phyloP scores from a whole-genome alignment of 2,329 filamentous ascomycete genomes.

The Xylaria sp. region DNA sequence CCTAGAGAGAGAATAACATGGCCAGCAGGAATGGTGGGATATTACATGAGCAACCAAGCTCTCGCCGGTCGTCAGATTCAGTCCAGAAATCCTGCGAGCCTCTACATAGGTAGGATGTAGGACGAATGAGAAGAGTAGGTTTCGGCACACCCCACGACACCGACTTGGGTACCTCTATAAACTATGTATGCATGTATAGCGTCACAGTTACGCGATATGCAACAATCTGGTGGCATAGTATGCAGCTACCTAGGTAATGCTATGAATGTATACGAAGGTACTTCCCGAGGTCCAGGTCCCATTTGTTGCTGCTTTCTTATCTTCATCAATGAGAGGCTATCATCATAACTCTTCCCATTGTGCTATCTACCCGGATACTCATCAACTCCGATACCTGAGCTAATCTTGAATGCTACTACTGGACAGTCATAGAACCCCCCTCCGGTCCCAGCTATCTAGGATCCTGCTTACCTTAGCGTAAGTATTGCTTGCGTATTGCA shows the following conservation, averaged over 20 bases:
- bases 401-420: neutral
- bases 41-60: constrained; percentile 25
- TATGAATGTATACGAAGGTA: no score
- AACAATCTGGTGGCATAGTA: neutral
- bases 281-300: neutral
- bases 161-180: neutral
- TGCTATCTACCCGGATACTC: no score
- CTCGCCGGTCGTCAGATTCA: constrained; percentile 21
- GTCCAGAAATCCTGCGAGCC: neutral
- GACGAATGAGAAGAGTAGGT: neutral
- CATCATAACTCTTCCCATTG: no score
- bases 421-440: no score
- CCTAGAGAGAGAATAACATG: constrained; percentile 17
- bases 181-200: neutral
- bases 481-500: neutral
- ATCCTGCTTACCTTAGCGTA: neutral
- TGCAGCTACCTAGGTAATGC: neutral
- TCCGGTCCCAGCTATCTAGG: neutral
- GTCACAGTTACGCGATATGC: neutral
- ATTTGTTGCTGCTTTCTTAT: neutral
- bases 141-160: neutral
- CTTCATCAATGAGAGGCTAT: neutral
- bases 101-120: neutral
- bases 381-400: constrained; percentile 7
- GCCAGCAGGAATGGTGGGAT: constrained; percentile 9